Conservation (phyloP, 169 alveolate genomes). For the Plasmodium fragile region DNA sequence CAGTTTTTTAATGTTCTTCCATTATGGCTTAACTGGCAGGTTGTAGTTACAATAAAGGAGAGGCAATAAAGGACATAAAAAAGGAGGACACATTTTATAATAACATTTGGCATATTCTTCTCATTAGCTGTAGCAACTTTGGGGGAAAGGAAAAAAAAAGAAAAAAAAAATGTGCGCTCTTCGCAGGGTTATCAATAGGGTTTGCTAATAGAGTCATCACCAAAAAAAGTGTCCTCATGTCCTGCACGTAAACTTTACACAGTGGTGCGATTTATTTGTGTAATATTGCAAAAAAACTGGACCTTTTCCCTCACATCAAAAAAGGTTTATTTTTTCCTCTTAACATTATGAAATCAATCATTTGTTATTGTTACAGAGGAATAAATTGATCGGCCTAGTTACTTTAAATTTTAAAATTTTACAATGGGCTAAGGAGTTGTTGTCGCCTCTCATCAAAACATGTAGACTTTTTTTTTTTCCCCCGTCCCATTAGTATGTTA, state of each 20-base stretch:
- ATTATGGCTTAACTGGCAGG: background rate
- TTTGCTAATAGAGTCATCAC: background rate
- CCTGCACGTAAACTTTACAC: background rate
- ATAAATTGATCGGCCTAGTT: background rate
- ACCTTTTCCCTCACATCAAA: background rate
- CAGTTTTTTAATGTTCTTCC: conserved; percentile 3
- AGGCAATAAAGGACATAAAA: conserved; percentile 5
- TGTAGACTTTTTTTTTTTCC: background rate
- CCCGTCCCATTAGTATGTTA: background rate
- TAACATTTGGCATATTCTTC: conserved; percentile 28
- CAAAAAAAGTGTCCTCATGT: background rate
- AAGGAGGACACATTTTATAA: conserved; percentile 2
- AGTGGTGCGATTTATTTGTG: background rate
- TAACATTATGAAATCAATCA: background rate
- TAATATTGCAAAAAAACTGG: background rate
- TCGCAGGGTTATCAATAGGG: background rate
- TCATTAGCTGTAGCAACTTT: background rate
- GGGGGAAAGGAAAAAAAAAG: background rate
- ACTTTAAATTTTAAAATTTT: background rate
- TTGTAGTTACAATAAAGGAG: conserved; percentile 12
- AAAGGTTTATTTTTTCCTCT: background rate
- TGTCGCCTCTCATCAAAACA: background rate
- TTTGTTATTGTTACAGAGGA: background rate
- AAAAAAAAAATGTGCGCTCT: background rate
- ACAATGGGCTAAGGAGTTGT: background rate